Evolutionary conservation across 306 rosid species (phyloP), one percentile per base, ranked within the genome.

Genomic region (Quercus gilva): DNA sequence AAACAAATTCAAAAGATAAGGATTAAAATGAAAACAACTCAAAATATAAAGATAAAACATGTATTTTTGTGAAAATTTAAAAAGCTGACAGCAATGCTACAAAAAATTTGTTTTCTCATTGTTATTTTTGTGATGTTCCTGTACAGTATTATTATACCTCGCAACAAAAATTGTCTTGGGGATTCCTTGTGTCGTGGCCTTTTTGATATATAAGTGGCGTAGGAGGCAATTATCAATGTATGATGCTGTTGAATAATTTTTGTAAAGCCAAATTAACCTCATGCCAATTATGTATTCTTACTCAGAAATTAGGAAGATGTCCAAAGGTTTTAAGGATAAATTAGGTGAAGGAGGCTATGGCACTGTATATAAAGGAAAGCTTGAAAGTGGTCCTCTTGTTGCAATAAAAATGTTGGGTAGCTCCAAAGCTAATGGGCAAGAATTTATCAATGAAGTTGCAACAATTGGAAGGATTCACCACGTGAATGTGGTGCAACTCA

Each of bases 321-420:
- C 79, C 0, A 37, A 29, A 55, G 15, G 15, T 14, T 82, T 82
- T 6, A 77, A 77, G 14, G 51, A 23, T 1, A 82, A 56, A 51
- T 35, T 78, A 4, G 79, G 86, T 12, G 29, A 82, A 74, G 86
- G 86, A 15, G 86, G 82, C 26, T 81, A 10, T 12, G 80, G 77
- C 18, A 21, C 59, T 10, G 77, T 76, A 6, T 76, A 31, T 52
- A 77, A 29, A 21, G 79, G 82, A 7, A 67, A 49, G 13, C 15
- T 78, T 17, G 33, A 25, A n/a, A 82, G 86, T 20, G 83, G 86
- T 0, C 23, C 13, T 43, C 25, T 19, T 60, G 77, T 78, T 9
- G 83, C 86, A 1, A 5, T 83, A 57, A 83, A 74, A 63, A 58
- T 82, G 79, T 51, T 77, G 65, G 25, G 45, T 5, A 53, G 37